Base-by-base conservation (phyloP, 768 basidiomycete genomes). In the Panellus pusillus region DNA sequence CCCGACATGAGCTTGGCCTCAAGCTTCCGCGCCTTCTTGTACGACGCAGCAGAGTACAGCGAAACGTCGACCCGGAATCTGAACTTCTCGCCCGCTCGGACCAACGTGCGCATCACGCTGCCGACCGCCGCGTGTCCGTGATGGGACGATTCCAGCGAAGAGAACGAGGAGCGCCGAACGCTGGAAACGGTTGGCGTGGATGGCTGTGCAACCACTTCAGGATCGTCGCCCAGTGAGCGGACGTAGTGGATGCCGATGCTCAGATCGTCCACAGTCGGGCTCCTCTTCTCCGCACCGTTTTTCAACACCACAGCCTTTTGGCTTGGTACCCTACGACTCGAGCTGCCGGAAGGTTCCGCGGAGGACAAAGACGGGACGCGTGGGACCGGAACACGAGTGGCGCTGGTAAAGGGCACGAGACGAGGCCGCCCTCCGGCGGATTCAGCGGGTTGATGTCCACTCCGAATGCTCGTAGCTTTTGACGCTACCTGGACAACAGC, bases 221-320 rank as follows among this genome's bases (percentile, higher is more conserved):
- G 58, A 31, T 87, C 83, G 32, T 76, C 83, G 18, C 86, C 89
- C 51, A 89, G 73, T 13, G 85, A 79, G 46, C 80, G 80, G 36
- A 90, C 83, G 61, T 89, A 90, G 60, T 82, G 83, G 58, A 88
- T 76, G 7, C 86, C 86, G 65, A 86, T 80, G 24, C 75, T 74
- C 20, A 91, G 75, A 46, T 87, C 89, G 65, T 90, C 89, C 24
- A 72, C 75, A 62, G 79, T 82, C 36, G 68, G 70, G 54, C 70
- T 72, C 42, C 65, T 72, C 62, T 59, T 72, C 62, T 59, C 72
- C 50, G 66, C 63, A 42, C 58, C 68, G 57, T 45, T 69, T 49
- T 74, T 71, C 55, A 78, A 78, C 18, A 89, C 81, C 55, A 80
- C 81, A 9, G 83, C 88, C 47, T 75, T 77, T 70, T 89, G 86